phyloP scores from a whole-genome alignment of 331 rosid species.

The Spiraea crenata region DNA sequence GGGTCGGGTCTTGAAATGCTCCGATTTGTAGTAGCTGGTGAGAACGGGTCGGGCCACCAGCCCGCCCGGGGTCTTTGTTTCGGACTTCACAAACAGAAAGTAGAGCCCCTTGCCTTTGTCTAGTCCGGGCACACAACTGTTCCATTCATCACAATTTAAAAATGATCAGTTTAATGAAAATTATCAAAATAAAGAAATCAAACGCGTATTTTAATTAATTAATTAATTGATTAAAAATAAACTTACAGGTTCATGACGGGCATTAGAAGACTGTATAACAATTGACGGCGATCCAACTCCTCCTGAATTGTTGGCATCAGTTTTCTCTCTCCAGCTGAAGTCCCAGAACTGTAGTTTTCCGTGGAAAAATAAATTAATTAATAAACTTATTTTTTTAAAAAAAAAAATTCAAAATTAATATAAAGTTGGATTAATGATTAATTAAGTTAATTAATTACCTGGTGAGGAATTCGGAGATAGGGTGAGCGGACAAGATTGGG shows the following conservation, averaged over 20 bases:
- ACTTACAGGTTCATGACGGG: constrained; percentile 66
- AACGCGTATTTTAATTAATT: background rate
- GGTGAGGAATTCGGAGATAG: constrained; percentile 57
- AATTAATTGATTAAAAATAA: background rate
- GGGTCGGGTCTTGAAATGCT: constrained; percentile 62
- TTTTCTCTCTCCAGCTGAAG: constrained; percentile 62
- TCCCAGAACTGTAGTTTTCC: constrained; percentile 45
- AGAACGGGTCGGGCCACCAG: constrained; percentile 58
- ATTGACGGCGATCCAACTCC: constrained; percentile 59
- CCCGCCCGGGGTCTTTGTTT: constrained; percentile 56
- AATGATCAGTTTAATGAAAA: background rate
- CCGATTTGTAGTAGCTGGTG: constrained; percentile 59
- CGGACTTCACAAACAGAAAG: constrained; percentile 55
- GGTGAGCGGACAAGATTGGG: constrained; percentile 51
- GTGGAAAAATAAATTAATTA: background rate
- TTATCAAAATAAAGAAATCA: background rate
- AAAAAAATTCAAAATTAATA: background rate
- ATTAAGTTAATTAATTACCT: constrained; percentile 20
- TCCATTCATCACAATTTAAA: background rate
- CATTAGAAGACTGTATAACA: constrained; percentile 56
- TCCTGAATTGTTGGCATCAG: constrained; percentile 64
- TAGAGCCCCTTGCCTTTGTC: constrained; percentile 56
- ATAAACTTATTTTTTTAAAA: background rate
- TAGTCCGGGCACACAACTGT: constrained; percentile 55
- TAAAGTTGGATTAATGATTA: background rate